A percentile compares a stretch with the other conserved stretches of the same genome.
These are phyloP conservation scores for Berberis thunbergii DNA, from an alignment of 164 flowering plant genomes.

Conservation along the genomic window DNA sequence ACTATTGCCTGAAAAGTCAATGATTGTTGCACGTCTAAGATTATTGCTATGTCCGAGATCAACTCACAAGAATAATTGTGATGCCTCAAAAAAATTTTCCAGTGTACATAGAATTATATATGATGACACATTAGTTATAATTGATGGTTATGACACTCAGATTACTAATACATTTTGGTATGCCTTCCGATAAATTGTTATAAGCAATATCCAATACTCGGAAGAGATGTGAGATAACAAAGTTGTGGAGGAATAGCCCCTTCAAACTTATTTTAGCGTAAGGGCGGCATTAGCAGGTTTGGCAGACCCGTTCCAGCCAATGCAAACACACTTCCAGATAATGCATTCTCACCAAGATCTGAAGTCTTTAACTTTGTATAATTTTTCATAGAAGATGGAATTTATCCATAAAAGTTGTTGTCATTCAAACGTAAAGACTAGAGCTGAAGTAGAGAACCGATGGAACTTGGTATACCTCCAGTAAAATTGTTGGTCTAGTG, in stretches of 20 bases:
- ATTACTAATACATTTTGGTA: background rate
- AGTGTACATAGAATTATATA: background rate
- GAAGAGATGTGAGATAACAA: background rate
- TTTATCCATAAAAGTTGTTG: background rate
- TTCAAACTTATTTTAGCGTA: background rate
- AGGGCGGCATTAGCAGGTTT: background rate
- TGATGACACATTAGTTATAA: background rate
- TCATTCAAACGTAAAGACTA: too few relatives aligned
- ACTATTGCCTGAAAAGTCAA: background rate
- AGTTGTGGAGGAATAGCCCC: background rate
- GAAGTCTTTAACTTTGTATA: background rate
- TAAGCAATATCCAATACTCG: background rate
- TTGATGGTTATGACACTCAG: background rate
- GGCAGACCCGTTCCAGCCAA: background rate
- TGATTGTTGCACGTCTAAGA: background rate
- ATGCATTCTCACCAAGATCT: conserved; percentile 1
- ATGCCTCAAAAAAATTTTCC: background rate
- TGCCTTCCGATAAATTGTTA: background rate
- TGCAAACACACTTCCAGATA: background rate
- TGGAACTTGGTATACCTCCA: background rate
- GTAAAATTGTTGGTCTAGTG: background rate
- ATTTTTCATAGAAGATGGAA: background rate
- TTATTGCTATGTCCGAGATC: background rate
- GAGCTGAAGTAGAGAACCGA: background rate
- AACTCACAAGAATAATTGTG: background rate